Evolutionary conservation across 179 eudicot species (phyloP), one percentile per base, ranked within the genome.

Genomic region (Corrigiola litoralis): DNA sequence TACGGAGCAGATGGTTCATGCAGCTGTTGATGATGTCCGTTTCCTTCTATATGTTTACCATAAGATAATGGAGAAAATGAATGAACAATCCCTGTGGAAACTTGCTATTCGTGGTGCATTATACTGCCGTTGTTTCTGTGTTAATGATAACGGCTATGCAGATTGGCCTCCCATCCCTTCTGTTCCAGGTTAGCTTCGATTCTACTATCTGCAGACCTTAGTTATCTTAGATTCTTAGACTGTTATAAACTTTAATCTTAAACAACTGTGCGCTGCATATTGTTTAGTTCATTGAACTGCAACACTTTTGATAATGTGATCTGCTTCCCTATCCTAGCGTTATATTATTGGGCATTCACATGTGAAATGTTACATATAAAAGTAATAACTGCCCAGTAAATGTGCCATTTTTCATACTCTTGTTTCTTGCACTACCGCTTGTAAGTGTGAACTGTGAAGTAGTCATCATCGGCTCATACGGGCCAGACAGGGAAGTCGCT

Each of bases 1-100:
- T 59, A 71, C 58, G 46, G 63, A 63, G 63, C 58, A 71, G 58
- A 71, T 71, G 74, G 29, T 63, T 32, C 54, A 71, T 71, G 67
- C 74, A 44, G 74, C 69, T 28, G 62, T 62, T 5, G 74, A 63
- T 55, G 74, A 71, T 63, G 74, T 71, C 63, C 68, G 74, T 55
- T 63, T 71, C 56, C 74, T 71, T 56, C 74, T 25, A 24, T 71
- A 71, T 63, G 32, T 71, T 25, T 66, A 56, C 58, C 64, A 63
- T 62, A 63, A 37, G 63, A 71, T 71, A 14, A 71, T 71, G 69
- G 64, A 44, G 51, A 48, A 25, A 32, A 36, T 71, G 36, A 71
- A 62, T 55, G 69, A 63, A 47, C 49, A 51, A 63, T 71, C 29
- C 34, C 36, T 71, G 55, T 63, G 69, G 68, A 71, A 63, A 63